These are phyloP conservation scores for Porogramme epimiltina DNA, from an alignment of 1,284 basidiomycete genomes.

Conservation along the genomic window DNA sequence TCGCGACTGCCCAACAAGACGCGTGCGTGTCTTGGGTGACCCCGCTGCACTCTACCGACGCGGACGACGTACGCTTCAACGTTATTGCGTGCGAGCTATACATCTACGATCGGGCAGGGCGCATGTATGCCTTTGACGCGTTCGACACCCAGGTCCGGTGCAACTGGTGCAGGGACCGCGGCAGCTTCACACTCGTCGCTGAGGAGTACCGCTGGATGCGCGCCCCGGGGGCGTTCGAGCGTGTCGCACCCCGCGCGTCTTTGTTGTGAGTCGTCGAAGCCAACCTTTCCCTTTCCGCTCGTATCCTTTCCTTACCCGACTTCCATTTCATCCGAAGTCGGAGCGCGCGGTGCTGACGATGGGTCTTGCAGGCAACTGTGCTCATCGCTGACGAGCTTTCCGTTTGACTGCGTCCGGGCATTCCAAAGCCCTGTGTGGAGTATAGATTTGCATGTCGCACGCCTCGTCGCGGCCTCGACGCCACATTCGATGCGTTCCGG, in stretches of 20 bases:
- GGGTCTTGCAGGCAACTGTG: conserved; percentile 25
- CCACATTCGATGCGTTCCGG: conserved; percentile 46
- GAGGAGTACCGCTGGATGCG: conserved; percentile 40
- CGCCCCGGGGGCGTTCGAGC: conserved; percentile 31
- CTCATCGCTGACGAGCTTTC: conserved; percentile 30
- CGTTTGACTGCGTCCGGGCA: conserved; percentile 31
- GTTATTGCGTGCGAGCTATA: conserved; percentile 36
- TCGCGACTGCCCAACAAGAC: not conserved
- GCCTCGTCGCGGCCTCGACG: conserved; percentile 41
- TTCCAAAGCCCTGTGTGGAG: conserved; percentile 34
- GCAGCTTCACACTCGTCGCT: conserved; percentile 41
- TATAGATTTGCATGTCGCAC: conserved; percentile 38
- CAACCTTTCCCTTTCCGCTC: not conserved
- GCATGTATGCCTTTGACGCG: conserved; percentile 42
- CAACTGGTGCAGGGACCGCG: conserved; percentile 38
- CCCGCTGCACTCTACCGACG: conserved; percentile 15
- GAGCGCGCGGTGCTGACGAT: not conserved
- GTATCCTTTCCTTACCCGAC: no score
- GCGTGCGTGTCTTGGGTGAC: conserved; percentile 4
- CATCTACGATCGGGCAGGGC: conserved; percentile 36
- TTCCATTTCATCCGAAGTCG: not conserved
- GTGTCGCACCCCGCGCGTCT: conserved; percentile 15
- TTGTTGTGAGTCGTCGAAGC: conserved; percentile 25
- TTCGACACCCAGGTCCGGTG: conserved; percentile 41
- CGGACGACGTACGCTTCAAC: conserved; percentile 36